These are phyloP conservation scores for Kentomonas sorsogonicus DNA, from an alignment of 208 protist genomes.

Conservation along the genomic window DNA sequence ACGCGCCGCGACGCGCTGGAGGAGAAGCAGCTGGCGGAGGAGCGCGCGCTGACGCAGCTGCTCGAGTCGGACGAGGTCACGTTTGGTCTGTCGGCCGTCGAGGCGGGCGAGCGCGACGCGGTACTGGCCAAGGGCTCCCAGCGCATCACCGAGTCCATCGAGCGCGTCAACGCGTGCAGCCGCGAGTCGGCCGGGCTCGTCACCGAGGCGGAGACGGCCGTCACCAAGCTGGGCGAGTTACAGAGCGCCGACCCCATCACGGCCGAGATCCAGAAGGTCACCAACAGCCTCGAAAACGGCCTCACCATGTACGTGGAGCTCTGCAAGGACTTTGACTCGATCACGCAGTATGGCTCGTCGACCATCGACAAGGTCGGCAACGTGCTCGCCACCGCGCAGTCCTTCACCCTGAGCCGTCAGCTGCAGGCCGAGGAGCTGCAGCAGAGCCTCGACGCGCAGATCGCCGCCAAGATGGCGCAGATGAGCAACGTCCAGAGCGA, in stretches of 20 bases:
- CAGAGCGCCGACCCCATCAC: conserved; percentile 70
- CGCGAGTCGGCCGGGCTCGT: conserved; percentile 37
- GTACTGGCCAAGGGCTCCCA: conserved; percentile 43
- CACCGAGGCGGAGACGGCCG: conserved; percentile 32
- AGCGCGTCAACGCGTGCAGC: conserved; percentile 40
- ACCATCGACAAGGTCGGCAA: conserved; percentile 47
- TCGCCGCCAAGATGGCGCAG: conserved; percentile 63
- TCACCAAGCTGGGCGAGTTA: conserved; percentile 41
- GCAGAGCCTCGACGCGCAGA: conserved; percentile 54
- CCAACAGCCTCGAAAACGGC: conserved; percentile 66
- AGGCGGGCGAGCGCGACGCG: conserved; percentile 37
- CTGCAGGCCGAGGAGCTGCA: conserved; percentile 55
- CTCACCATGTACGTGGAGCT: conserved; percentile 47
- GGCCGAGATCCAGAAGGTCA: conserved; percentile 68
- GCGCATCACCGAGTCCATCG: conserved; percentile 55
- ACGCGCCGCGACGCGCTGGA: conserved; percentile 29
- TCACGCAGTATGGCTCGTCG: conserved; percentile 40
- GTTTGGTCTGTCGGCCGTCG: conserved; percentile 59
- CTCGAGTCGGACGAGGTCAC: conserved; percentile 70
- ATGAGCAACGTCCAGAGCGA: conserved; percentile 39
- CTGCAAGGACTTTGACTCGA: conserved; percentile 37
- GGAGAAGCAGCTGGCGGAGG: conserved; percentile 24
- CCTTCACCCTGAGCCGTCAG: conserved; percentile 51
- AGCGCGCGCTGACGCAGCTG: conserved; percentile 45
- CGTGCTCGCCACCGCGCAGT: conserved; percentile 44